phyloP scores from a whole-genome alignment of 2,329 filamentous ascomycete species.

The Colletotrichum sp. region DNA sequence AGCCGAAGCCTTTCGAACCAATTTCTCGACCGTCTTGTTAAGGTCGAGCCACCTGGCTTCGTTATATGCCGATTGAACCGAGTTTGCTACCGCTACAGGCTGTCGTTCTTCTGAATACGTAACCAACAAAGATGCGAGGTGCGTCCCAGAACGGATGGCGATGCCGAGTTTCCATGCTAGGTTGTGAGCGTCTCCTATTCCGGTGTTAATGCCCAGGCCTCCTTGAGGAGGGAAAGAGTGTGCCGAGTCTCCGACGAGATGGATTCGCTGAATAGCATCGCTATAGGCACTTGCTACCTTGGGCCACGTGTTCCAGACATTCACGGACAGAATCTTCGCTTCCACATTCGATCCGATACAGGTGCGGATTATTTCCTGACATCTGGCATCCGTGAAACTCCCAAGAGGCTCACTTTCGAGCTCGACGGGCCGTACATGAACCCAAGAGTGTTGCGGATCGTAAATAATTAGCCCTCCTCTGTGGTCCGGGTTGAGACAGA shows the following conservation, averaged over 20 bases:
- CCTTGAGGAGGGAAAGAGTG: not conserved
- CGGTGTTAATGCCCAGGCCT: not conserved
- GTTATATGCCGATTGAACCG: not conserved
- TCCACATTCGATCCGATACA: not conserved
- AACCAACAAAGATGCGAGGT: not conserved
- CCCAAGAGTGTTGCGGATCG: not conserved
- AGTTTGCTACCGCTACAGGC: not conserved
- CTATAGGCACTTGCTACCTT: not conserved
- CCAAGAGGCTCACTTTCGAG: not conserved
- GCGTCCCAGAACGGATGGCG: not conserved
- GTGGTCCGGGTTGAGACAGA: not conserved
- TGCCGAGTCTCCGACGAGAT: not conserved
- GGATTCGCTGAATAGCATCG: not conserved
- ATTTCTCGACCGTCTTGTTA: not conserved
- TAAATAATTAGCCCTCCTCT: not conserved
- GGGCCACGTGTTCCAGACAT: not conserved
- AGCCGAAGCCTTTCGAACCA: not conserved
- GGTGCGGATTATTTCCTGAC: not conserved
- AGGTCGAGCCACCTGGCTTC: not conserved
- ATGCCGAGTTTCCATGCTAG: not conserved
- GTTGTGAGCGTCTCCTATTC: not conserved
- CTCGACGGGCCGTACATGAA: not conserved
- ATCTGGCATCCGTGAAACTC: not conserved
- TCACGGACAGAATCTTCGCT: not conserved
- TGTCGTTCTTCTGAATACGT: not conserved